A percentile compares a stretch with the other conserved stretches of the same genome.
Conservation (phyloP, 306 rosid genomes). For the Quercus bicolor region DNA sequence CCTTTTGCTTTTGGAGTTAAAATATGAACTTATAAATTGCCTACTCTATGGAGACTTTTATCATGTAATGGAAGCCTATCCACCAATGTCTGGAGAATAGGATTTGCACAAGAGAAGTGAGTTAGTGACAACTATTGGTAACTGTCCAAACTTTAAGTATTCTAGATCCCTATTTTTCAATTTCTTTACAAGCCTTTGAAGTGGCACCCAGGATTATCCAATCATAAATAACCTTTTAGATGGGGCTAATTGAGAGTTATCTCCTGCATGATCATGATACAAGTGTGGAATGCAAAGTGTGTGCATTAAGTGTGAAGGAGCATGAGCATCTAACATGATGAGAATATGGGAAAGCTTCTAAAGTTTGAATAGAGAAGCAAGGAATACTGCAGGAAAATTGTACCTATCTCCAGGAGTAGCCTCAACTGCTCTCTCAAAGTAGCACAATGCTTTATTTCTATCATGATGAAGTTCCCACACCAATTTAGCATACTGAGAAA, state of each 20-base stretch:
- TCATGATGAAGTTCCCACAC: conserved; percentile 81
- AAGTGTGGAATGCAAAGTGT: background rate
- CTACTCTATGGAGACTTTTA: background rate
- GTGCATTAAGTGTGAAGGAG: background rate
- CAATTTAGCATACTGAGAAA: conserved; percentile 63
- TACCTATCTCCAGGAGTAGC: conserved; percentile 63
- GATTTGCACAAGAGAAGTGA: background rate
- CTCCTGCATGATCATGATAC: background rate
- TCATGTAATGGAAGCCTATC: background rate
- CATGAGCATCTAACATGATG: background rate
- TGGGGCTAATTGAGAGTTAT: background rate
- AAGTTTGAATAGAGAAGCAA: background rate
- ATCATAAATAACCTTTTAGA: background rate
- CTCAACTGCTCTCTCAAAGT: conserved; percentile 65
- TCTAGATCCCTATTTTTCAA: background rate
- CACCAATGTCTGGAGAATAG: background rate
- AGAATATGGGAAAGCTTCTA: background rate
- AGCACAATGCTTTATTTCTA: conserved; percentile 34
- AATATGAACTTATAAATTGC: background rate
- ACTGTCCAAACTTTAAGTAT: background rate
- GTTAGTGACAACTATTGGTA: background rate
- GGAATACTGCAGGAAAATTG: conserved; percentile 6
- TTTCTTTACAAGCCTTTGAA: background rate
- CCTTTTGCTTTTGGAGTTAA: background rate
- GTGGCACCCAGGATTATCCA: background rate